phyloP scores from a whole-genome alignment of 257 asterid genomes.

The Rubia yunnanensis region DNA sequence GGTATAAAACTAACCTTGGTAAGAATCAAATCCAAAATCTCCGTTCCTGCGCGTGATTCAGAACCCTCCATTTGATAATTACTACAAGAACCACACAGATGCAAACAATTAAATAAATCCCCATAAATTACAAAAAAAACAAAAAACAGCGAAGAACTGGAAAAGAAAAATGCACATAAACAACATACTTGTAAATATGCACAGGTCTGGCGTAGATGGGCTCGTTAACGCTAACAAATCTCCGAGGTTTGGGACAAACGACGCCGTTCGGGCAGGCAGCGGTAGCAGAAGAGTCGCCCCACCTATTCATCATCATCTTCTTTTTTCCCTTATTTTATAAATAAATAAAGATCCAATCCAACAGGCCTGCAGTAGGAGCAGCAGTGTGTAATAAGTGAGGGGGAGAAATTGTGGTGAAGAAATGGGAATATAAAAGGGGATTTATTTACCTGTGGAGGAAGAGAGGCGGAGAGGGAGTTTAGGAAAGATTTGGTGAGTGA shows the following conservation, averaged over 20 bases:
- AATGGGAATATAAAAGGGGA: not conserved
- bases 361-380: not conserved
- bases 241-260: slow-evolving; percentile 51
- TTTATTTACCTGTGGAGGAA: not conserved
- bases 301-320: slow-evolving; percentile 40
- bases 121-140: not conserved
- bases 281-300: slow-evolving; percentile 5
- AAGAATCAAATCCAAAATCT: slow-evolving; percentile 45
- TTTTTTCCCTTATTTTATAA: not conserved
- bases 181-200: slow-evolving; percentile 21
- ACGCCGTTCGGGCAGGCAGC: slow-evolving; percentile 21
- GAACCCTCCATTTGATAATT: slow-evolving; percentile 33
- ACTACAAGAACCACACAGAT: slow-evolving; percentile 9
- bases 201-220: slow-evolving; percentile 18
- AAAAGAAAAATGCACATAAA: not conserved
- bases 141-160: not conserved
- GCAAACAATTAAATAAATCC: not conserved
- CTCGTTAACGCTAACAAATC: slow-evolving; percentile 14
- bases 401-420: not conserved
- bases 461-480: not conserved
- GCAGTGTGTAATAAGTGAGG: not conserved
- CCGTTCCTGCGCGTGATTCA: slow-evolving; percentile 41
- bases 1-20: slow-evolving; percentile 31
- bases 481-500: not conserved
- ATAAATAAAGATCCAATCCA: not conserved